phyloP scores from a whole-genome alignment of 2,329 filamentous ascomycete genomes.

The Sarocladiaceae sp. region DNA sequence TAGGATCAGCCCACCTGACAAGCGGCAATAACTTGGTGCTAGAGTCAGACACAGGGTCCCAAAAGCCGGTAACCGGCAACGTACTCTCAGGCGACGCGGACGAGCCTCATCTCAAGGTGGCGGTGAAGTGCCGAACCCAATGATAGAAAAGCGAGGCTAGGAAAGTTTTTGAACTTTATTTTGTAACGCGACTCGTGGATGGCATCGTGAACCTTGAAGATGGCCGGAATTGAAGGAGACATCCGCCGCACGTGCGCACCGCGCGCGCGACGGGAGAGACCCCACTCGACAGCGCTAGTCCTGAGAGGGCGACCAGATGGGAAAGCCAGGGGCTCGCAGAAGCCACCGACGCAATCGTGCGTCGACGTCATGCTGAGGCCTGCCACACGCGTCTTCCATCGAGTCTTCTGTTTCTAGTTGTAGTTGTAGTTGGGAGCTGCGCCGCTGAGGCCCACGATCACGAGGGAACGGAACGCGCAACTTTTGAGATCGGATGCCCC shows the following conservation, averaged over 20 bases:
- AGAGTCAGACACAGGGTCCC: background rate
- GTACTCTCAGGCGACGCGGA: too few relatives aligned
- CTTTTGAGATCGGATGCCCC: background rate
- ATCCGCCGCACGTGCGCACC: background rate
- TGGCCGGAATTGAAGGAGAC: background rate
- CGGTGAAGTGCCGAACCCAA: too few relatives aligned
- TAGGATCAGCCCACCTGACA: slow-evolving; percentile 1
- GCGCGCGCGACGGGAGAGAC: too few relatives aligned
- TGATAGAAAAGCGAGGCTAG: too few relatives aligned
- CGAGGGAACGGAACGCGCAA: background rate
- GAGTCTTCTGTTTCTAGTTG: background rate
- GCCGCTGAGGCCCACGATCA: background rate
- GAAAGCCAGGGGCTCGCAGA: background rate
- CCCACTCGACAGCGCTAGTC: background rate
- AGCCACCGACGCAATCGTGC: slow-evolving; percentile 9
- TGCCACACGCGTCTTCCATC: background rate
- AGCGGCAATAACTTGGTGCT: background rate
- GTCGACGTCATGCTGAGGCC: slow-evolving; percentile 8
- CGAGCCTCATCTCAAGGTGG: too few relatives aligned
- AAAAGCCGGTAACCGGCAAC: background rate
- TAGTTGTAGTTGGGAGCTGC: too few relatives aligned
- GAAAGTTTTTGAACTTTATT: too few relatives aligned
- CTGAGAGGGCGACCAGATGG: background rate
- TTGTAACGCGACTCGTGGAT: too few relatives aligned
- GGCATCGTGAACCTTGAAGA: too few relatives aligned